phyloP scores from a whole-genome alignment of 1,284 basidiomycete species.

The Xerocomus amazonicus region DNA sequence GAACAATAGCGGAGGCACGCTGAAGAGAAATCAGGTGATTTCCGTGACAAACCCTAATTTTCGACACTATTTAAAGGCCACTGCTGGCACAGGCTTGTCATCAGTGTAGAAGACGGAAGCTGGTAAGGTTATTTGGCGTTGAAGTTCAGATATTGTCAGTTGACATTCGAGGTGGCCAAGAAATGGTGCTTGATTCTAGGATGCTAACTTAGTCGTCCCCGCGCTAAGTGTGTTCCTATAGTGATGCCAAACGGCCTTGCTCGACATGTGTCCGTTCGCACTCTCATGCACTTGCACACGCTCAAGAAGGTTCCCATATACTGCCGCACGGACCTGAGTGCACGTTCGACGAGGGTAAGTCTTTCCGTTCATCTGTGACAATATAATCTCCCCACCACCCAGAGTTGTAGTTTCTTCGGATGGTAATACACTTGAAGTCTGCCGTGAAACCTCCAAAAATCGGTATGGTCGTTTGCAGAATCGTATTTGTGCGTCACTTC shows the following conservation, averaged over 20 bases:
- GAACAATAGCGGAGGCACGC: constrained; percentile 28
- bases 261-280: constrained; percentile 67
- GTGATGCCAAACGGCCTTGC: constrained; percentile 68
- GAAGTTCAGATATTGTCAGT: not conserved
- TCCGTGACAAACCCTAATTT: not conserved
- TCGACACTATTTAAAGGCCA: constrained; percentile 1
- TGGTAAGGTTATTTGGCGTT: constrained; percentile 45
- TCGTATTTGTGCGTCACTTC: constrained; percentile 55
- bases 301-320: constrained; percentile 48
- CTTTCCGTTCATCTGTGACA: not conserved
- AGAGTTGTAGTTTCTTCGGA: constrained; percentile 10
- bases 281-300: constrained; percentile 52
- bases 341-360: constrained; percentile 61
- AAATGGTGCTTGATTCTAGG: constrained; percentile 51
- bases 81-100: constrained; percentile 27
- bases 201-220: constrained; percentile 1
- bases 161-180: constrained; percentile 31
- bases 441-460: constrained; percentile 48
- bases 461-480: constrained; percentile 60
- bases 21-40: constrained; percentile 58
- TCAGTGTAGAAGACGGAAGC: constrained; percentile 67
- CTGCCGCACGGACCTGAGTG: constrained; percentile 53
- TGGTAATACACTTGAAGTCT: constrained; percentile 17
- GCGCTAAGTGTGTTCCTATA: constrained; percentile 24
- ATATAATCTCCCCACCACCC: not conserved